Conservation (phyloP, 768 basidiomycete genomes). For the Terana coerulea region DNA sequence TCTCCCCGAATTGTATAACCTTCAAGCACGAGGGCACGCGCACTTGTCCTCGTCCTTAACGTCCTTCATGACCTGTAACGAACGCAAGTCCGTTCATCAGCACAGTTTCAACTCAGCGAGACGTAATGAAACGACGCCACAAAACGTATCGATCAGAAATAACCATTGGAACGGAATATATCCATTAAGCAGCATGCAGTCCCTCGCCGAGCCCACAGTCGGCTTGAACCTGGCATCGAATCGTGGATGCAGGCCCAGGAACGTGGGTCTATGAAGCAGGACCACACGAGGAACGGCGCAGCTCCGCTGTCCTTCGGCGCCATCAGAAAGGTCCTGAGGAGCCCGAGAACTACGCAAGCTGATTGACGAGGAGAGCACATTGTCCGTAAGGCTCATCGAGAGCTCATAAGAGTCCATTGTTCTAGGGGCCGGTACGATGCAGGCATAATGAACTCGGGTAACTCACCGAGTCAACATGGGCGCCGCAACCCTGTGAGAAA, state of each 20-base stretch:
- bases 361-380: neutral
- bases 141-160: slow-evolving; percentile 8
- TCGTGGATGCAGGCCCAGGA: slow-evolving; percentile 3
- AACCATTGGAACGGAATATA: neutral
- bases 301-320: neutral
- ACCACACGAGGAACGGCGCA: slow-evolving; percentile 3
- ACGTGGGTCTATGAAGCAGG: neutral
- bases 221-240: neutral
- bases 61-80: slow-evolving; percentile 42
- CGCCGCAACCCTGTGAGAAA: slow-evolving; percentile 60
- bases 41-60: slow-evolving; percentile 50
- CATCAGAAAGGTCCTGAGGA: neutral
- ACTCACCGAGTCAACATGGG: slow-evolving; percentile 61
- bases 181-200: neutral
- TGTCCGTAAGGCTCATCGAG: neutral
- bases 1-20: too few species aligned
- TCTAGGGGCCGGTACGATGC: neutral
- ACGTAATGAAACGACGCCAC: slow-evolving; percentile 4
- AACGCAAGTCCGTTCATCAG: neutral
- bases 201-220: neutral
- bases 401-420: neutral
- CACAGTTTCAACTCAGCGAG: neutral
- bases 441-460: neutral
- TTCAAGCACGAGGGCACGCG: slow-evolving; percentile 32
- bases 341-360: neutral